A percentile compares a stretch with the other conserved stretches of the same genome.
Evolutionary conservation across 768 basidiomycete species (phyloP).

Genomic region (Mycena filopes): DNA sequence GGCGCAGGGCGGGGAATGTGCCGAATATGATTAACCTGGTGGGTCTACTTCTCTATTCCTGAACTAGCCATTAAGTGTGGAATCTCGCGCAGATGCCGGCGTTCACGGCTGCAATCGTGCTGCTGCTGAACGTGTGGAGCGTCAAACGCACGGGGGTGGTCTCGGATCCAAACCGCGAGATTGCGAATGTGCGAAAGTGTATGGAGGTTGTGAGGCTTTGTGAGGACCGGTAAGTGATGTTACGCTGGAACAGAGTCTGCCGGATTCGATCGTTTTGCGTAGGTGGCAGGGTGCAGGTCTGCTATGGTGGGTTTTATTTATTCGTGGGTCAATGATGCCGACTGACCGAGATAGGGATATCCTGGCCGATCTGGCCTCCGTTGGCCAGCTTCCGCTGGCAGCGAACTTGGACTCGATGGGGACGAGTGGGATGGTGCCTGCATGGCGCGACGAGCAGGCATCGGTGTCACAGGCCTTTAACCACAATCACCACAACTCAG

Average conservation of each 20-base stretch:
- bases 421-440: no score
- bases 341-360: no score
- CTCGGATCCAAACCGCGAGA: conserved; percentile 10
- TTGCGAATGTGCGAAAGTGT: conserved; percentile 19
- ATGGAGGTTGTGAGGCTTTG: conserved; percentile 12
- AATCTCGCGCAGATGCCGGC: neutral
- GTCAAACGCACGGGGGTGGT: conserved; percentile 12
- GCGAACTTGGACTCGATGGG: conserved; percentile 10
- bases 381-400: conserved; percentile 12
- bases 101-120: neutral
- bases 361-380: conserved; percentile 33
- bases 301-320: neutral
- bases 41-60: no score
- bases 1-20: neutral
- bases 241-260: no score
- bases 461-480: no score
- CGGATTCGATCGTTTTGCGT: no score
- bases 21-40: conserved; percentile 10
- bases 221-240: conserved; percentile 14
- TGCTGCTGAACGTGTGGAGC: conserved; percentile 17
- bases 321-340: no score
- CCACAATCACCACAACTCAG: no score
- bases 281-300: neutral
- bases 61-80: neutral
- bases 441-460: no score